Percentiles rank a stretch among this genome's conserved stretches.
These are phyloP conservation scores for Malassezia sp. DNA, from an alignment of 1,284 basidiomycete species.

Conservation along the genomic window DNA sequence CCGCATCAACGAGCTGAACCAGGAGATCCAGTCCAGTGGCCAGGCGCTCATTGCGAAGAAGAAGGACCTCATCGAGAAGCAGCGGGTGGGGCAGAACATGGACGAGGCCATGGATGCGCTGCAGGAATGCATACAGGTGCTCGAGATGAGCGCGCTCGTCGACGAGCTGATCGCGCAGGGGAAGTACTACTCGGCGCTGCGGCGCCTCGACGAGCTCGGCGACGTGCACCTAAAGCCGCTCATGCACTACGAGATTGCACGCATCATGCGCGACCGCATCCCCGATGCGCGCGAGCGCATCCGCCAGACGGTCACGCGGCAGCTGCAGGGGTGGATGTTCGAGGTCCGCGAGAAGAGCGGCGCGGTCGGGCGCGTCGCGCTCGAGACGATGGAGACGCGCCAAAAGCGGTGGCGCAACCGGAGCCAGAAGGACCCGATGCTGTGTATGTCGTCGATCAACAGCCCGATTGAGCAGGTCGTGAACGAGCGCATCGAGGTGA, in stretches of 20 bases:
- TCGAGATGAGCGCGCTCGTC: slow-evolving; percentile 89
- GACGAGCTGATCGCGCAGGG: slow-evolving; percentile 77
- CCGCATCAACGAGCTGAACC: slow-evolving; percentile 54
- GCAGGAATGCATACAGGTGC: slow-evolving; percentile 76
- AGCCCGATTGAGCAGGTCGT: slow-evolving; percentile 86
- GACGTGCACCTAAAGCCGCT: slow-evolving; percentile 71
- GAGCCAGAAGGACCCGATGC: slow-evolving; percentile 33
- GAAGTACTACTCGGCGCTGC: slow-evolving; percentile 87
- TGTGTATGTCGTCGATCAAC: slow-evolving; percentile 69
- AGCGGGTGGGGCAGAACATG: slow-evolving; percentile 80
- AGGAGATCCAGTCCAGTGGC: slow-evolving; percentile 50
- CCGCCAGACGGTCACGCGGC: slow-evolving; percentile 81
- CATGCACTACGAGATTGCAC: slow-evolving; percentile 81
- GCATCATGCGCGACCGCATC: slow-evolving; percentile 76
- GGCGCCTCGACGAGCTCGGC: slow-evolving; percentile 55
- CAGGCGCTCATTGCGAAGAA: slow-evolving; percentile 30
- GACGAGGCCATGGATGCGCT: slow-evolving; percentile 92
- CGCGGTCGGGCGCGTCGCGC: slow-evolving; percentile 72
- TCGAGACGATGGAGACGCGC: slow-evolving; percentile 78
- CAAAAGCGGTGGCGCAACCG: slow-evolving; percentile 66
- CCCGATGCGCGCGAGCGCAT: slow-evolving; percentile 80
- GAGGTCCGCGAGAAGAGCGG: slow-evolving; percentile 82
- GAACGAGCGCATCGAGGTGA: slow-evolving; percentile 85
- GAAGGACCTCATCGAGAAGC: slow-evolving; percentile 58
- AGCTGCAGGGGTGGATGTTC: slow-evolving; percentile 92